These are phyloP conservation scores for Endothia cerciana DNA, from an alignment of 2,329 filamentous ascomycete genomes.

Conservation along the genomic window DNA sequence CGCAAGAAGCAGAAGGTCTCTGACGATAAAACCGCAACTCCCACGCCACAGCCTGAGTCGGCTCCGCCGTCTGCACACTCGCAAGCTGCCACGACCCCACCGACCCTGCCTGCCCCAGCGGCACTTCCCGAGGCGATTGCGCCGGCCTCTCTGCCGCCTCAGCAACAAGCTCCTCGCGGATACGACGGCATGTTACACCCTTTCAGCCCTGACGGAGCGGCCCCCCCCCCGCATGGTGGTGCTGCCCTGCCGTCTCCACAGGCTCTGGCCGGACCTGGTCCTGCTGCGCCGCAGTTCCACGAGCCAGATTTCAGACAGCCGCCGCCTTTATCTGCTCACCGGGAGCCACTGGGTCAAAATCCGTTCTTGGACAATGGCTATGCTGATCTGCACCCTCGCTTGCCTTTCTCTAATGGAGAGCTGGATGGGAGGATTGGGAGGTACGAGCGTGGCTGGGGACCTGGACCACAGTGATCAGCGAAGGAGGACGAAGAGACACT, in stretches of 20 bases:
- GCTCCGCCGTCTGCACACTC: slow-evolving; percentile 25
- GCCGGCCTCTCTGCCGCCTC: slow-evolving; percentile 11
- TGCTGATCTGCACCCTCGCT: slow-evolving; percentile 10
- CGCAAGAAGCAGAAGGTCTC: slow-evolving; percentile 52
- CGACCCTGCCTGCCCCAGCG: slow-evolving; percentile 3
- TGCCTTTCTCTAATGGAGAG: slow-evolving; percentile 11
- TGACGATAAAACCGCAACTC: slow-evolving; percentile 26
- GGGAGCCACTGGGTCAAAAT: not conserved
- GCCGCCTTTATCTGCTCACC: not conserved
- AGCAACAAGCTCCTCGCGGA: slow-evolving; percentile 3
- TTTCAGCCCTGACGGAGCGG: not conserved
- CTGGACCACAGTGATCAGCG: slow-evolving; percentile 7
- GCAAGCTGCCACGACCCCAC: slow-evolving; percentile 6
- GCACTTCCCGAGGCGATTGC: not conserved
- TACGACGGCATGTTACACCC: slow-evolving; percentile 19
- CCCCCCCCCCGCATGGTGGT: not conserved
- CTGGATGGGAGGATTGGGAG: not conserved
- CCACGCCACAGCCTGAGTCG: slow-evolving; percentile 25
- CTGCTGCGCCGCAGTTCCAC: not conserved
- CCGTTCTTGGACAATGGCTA: slow-evolving; percentile 14
- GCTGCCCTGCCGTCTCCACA: slow-evolving; percentile 7
- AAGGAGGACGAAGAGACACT: not conserved
- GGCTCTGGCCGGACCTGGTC: not conserved
- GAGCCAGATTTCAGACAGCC: not conserved
- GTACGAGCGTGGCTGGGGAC: not conserved